Evolutionary conservation across 805 yeast genomes (phyloP).

Genomic region (Millerozyma acaciae): DNA sequence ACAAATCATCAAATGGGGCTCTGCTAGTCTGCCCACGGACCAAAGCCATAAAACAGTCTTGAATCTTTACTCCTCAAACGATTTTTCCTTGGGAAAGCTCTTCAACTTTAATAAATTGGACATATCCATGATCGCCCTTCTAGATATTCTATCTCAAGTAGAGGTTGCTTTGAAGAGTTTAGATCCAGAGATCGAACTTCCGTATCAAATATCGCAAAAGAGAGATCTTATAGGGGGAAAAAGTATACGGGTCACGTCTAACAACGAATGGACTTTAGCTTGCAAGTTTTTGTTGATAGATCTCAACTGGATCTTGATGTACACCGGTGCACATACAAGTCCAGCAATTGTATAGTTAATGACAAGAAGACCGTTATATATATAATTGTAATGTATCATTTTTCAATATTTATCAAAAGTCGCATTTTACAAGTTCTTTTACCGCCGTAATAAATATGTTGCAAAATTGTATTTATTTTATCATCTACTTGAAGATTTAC

Average conservation of each 20-base stretch:
- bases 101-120: slow-evolving; percentile 77
- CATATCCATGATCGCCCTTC: slow-evolving; percentile 72
- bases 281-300: slow-evolving; percentile 79
- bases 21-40: slow-evolving; percentile 11
- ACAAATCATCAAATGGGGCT: slow-evolving; percentile 55
- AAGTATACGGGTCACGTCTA: slow-evolving; percentile 67
- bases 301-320: slow-evolving; percentile 77
- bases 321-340: slow-evolving; percentile 45
- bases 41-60: slow-evolving; percentile 34
- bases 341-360: no score
- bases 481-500: no score
- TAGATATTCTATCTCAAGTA: slow-evolving; percentile 57
- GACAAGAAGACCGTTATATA: no score
- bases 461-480: no score
- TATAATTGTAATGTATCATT: no score
- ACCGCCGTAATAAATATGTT: no score
- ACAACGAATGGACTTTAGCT: slow-evolving; percentile 85
- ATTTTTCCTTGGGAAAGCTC: slow-evolving; percentile 65
- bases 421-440: no score
- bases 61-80: slow-evolving; percentile 65
- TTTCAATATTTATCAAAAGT: no score
- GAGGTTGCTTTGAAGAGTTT: slow-evolving; percentile 40
- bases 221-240: slow-evolving; percentile 74
- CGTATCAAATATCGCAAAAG: slow-evolving; percentile 57
- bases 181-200: slow-evolving; percentile 60